phyloP scores from a whole-genome alignment of 129 eudicot genomes.

The Logfia minima region DNA sequence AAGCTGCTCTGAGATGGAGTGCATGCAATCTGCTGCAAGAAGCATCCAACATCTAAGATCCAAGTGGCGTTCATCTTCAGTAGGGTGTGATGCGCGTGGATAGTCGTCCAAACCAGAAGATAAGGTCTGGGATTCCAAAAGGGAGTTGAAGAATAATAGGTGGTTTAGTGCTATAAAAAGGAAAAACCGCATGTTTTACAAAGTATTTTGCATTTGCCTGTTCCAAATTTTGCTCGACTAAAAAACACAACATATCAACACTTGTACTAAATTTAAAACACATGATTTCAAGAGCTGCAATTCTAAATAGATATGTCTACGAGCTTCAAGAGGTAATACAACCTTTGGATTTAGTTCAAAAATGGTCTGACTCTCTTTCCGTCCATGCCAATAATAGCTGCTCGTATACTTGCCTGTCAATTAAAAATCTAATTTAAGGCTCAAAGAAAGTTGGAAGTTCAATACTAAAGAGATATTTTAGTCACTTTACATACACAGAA shows the following conservation, averaged over 20 bases:
- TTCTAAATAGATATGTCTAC: neutral
- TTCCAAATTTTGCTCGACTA: neutral
- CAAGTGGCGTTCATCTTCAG: slow-evolving; percentile 85
- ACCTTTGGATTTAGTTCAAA: slow-evolving; percentile 97
- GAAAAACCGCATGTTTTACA: neutral
- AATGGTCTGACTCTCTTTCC: slow-evolving; percentile 67
- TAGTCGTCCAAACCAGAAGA: slow-evolving; percentile 98
- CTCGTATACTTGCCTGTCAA: slow-evolving; percentile 55
- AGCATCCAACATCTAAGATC: slow-evolving; percentile 99
- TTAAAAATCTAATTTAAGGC: neutral
- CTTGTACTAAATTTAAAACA: slow-evolving; percentile 11
- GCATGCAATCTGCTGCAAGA: slow-evolving; percentile 92
- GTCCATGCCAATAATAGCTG: slow-evolving; percentile 97
- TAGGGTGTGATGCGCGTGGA: slow-evolving; percentile 99
- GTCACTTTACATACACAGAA: neutral
- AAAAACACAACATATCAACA: neutral
- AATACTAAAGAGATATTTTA: neutral
- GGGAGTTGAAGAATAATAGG: neutral
- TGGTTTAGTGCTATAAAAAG: neutral
- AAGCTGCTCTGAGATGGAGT: slow-evolving; percentile 67
- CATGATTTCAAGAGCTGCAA: slow-evolving; percentile 3
- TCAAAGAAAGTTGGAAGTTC: slow-evolving; percentile 17
- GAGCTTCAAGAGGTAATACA: slow-evolving; percentile 4
- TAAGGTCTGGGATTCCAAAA: slow-evolving; percentile 59
- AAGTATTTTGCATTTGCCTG: neutral